Evolutionary conservation across 202 grass and related monocot species (phyloP).

Genomic region (Carex sylvatica): DNA sequence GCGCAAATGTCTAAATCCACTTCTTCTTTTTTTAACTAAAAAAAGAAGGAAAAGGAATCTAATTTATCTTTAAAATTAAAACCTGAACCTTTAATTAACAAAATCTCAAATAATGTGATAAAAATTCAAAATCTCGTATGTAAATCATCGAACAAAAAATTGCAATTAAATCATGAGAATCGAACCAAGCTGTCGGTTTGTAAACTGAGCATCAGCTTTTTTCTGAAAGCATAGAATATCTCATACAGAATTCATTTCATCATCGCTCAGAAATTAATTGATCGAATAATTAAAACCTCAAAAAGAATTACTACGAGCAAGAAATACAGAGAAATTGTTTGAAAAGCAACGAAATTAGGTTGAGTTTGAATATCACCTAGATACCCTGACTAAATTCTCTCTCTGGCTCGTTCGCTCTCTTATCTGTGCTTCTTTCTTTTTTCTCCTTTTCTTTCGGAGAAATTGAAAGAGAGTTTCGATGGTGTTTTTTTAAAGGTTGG

Average conservation of each 20-base stretch:
- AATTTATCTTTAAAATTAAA: background rate
- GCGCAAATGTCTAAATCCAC: background rate
- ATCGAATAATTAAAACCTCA: background rate
- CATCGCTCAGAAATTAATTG: background rate
- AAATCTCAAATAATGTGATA: background rate
- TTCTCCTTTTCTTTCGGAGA: background rate
- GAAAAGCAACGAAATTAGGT: background rate
- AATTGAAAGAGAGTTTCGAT: background rate
- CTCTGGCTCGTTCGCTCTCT: too few species aligned
- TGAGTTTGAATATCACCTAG: too few species aligned
- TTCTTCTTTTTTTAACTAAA: too few species aligned
- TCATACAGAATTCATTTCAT: slow-evolving; percentile 32
- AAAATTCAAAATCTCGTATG: background rate
- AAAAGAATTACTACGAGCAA: background rate
- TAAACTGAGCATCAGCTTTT: slow-evolving; percentile 16
- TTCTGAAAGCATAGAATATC: slow-evolving; percentile 12
- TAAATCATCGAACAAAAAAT: background rate
- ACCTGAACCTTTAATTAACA: background rate
- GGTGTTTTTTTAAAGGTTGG: background rate
- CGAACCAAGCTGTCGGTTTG: background rate
- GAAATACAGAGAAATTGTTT: background rate
- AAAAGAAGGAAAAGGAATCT: background rate
- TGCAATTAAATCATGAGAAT: background rate
- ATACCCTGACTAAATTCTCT: too few species aligned
- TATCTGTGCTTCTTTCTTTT: too few species aligned